Evolutionary conservation across 257 asterid species (phyloP).

Genomic region (Fraxinus quadrangulata): DNA sequence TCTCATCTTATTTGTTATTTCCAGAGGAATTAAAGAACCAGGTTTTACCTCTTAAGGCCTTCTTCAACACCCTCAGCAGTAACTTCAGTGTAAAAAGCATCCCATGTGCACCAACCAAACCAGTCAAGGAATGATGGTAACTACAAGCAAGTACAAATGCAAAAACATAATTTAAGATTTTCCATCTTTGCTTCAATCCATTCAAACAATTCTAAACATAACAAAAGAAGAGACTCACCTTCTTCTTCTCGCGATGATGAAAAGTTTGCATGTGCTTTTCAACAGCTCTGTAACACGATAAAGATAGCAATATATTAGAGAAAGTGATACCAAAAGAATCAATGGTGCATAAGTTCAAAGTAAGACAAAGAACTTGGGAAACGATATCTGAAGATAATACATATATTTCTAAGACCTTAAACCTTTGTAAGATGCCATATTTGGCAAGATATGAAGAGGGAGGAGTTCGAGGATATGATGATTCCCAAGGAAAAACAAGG

Average conservation of each 20-base stretch:
- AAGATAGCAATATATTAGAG: not conserved
- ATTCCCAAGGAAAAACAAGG: constrained; percentile 13
- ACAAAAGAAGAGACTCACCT: constrained; percentile 41
- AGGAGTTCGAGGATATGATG: not conserved
- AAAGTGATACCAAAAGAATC: not conserved
- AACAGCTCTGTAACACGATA: constrained; percentile 57
- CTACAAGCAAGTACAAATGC: constrained; percentile 40
- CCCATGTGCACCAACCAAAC: constrained; percentile 99
- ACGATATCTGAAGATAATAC: not conserved
- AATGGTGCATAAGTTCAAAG: not conserved
- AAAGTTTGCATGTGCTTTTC: constrained; percentile 91
- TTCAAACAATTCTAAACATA: constrained; percentile 19
- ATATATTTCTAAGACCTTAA: not conserved
- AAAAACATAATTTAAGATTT: constrained; percentile 2
- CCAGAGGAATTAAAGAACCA: not conserved
- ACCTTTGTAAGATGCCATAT: not conserved
- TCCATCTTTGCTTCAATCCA: constrained; percentile 6
- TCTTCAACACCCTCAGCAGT: constrained; percentile 96
- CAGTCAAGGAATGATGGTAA: constrained; percentile 84
- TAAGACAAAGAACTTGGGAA: constrained; percentile 4
- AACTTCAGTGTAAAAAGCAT: constrained; percentile 97
- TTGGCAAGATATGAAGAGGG: not conserved
- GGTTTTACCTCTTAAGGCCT: constrained; percentile 74
- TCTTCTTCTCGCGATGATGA: constrained; percentile 84
- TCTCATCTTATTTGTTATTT: not conserved